A percentile compares a stretch with the other conserved stretches of the same genome.
Conservation (phyloP, 257 asterid genomes). For the Ocimum tenuiflorum region DNA sequence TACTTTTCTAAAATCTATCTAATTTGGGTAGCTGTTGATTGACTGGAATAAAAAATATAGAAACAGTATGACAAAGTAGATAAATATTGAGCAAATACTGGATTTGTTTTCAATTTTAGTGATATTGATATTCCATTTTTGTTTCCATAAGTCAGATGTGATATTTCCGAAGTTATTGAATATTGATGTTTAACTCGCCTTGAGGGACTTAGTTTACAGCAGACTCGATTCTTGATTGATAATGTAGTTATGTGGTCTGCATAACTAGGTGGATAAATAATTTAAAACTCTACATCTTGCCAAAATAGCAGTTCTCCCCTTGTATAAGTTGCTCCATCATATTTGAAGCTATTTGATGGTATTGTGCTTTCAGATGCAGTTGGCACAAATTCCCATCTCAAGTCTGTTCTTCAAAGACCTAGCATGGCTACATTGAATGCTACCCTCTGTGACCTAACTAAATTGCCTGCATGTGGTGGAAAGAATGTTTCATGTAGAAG, state of each 20-base stretch:
- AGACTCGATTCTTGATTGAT: not conserved
- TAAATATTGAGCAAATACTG: not conserved
- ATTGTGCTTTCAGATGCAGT: conserved; percentile 28
- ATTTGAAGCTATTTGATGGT: conserved; percentile 18
- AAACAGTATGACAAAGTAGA: not conserved
- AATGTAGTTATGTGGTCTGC: conserved; percentile 1
- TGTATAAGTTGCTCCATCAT: not conserved
- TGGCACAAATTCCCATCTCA: conserved; percentile 39
- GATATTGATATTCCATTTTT: not conserved
- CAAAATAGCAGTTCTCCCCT: conserved; percentile 13
- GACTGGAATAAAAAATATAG: too few species aligned
- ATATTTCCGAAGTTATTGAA: not conserved
- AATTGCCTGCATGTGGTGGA: conserved; percentile 30
- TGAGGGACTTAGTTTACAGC: not conserved
- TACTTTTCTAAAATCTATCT: not conserved
- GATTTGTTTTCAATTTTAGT: too few species aligned
- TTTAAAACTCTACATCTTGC: not conserved
- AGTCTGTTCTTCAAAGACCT: conserved; percentile 42
- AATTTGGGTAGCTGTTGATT: not conserved
- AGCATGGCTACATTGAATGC: conserved; percentile 34
- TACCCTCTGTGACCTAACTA: conserved; percentile 28
- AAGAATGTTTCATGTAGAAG: conserved; percentile 33
- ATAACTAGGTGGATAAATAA: conserved; percentile 1
- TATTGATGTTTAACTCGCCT: not conserved
- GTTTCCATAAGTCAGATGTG: not conserved